Percentiles rank a stretch among this genome's conserved stretches.
Conservation (phyloP, 2,329 filamentous ascomycete genomes). For the Hypoxylon sp. region DNA sequence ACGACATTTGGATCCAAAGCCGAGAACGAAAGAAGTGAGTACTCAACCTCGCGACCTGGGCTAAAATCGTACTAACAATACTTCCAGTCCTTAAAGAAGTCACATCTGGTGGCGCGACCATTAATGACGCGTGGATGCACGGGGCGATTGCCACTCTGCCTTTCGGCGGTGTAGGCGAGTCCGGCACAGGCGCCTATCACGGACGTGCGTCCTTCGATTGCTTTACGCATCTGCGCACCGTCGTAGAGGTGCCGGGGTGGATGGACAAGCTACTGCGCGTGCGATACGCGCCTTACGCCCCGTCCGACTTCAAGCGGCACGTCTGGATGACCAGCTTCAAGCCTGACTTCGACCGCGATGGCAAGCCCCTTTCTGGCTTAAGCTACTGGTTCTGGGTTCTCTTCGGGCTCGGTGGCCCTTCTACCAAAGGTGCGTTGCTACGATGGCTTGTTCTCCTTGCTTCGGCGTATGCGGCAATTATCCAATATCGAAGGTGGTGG, state of each 20-base stretch:
- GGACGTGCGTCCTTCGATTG: constrained; percentile 80
- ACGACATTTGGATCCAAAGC: constrained; percentile 87
- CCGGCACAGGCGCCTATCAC: constrained; percentile 82
- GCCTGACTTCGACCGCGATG: constrained; percentile 75
- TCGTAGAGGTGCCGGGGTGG: constrained; percentile 76
- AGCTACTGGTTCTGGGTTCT: constrained; percentile 69
- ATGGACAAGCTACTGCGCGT: constrained; percentile 76
- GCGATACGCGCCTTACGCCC: constrained; percentile 75
- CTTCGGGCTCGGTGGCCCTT: constrained; percentile 65
- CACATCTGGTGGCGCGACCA: constrained; percentile 77
- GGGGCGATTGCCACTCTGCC: constrained; percentile 77
- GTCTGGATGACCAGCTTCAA: constrained; percentile 60
- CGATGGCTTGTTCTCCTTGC: constrained; percentile 66
- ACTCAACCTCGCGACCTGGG: not conserved
- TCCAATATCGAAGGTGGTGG: constrained; percentile 36
- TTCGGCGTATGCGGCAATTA: constrained; percentile 54
- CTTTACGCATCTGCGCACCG: constrained; percentile 62
- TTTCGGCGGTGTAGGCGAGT: constrained; percentile 88
- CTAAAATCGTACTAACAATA: constrained; percentile 4
- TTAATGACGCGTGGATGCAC: constrained; percentile 79
- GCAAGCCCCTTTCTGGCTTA: constrained; percentile 65
- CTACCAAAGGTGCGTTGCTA: constrained; percentile 64
- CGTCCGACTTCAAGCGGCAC: constrained; percentile 62
- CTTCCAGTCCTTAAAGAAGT: constrained; percentile 68
- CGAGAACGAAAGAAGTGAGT: constrained; percentile 80